Conservation (phyloP, 257 asterid genomes). For the Gentiana dahurica region DNA sequence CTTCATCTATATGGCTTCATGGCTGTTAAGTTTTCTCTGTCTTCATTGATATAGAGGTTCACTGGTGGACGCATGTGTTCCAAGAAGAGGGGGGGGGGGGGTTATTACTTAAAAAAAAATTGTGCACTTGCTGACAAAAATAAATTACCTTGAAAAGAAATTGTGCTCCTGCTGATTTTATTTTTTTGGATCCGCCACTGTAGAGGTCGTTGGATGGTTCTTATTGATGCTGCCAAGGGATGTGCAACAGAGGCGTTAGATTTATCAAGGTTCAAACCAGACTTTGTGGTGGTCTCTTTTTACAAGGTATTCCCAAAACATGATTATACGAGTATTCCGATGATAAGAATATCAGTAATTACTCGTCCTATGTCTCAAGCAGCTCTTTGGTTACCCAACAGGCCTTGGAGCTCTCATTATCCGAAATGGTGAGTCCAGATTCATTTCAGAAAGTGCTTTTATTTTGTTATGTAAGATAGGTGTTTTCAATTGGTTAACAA, state of each 20-base stretch:
- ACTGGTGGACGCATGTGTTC: too few relatives aligned
- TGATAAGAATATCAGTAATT: background rate
- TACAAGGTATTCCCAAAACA: slow-evolving; percentile 56
- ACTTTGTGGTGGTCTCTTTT: slow-evolving; percentile 82
- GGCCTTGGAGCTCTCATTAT: slow-evolving; percentile 96
- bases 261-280: slow-evolving; percentile 73
- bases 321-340: slow-evolving; percentile 14
- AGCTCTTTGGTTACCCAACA: slow-evolving; percentile 97
- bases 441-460: too few relatives aligned
- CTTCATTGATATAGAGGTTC: slow-evolving; percentile 35
- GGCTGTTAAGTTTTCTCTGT: slow-evolving; percentile 11
- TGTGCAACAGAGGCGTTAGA: slow-evolving; percentile 73
- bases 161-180: too few relatives aligned
- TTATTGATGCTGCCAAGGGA: slow-evolving; percentile 98
- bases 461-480: background rate
- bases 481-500: too few relatives aligned
- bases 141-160: too few relatives aligned
- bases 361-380: slow-evolving; percentile 13
- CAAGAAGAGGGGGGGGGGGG: too few relatives aligned
- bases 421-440: slow-evolving; percentile 47
- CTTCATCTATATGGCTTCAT: too few relatives aligned
- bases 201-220: slow-evolving; percentile 76
- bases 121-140: too few relatives aligned
- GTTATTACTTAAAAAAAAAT: too few relatives aligned
- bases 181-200: too few relatives aligned